Percentiles rank a stretch among this genome's conserved stretches.
phyloP scores from a whole-genome alignment of 2,329 filamentous ascomycete species.

The Penicillium sp. region DNA sequence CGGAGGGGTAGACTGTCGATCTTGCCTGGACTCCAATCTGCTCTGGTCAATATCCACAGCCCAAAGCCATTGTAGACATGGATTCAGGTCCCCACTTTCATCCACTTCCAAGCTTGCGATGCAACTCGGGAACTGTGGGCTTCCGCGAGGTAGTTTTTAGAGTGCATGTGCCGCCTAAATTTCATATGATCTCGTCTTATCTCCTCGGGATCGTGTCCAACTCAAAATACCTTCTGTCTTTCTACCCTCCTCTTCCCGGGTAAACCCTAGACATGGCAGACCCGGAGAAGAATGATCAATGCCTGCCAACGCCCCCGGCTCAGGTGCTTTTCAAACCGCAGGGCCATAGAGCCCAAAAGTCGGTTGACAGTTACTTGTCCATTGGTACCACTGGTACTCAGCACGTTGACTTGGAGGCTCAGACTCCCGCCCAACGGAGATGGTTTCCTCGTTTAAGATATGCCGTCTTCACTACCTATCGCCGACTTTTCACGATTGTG shows the following conservation, averaged over 20 bases:
- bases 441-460: constrained; percentile 12
- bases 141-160: background rate
- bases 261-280: constrained; percentile 11
- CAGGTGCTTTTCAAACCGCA: constrained; percentile 4
- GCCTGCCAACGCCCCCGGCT: constrained; percentile 6
- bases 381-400: constrained; percentile 1
- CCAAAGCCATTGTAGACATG: constrained; percentile 2
- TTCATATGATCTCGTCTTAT: background rate
- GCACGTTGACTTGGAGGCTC: constrained; percentile 11
- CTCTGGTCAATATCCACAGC: constrained; percentile 7
- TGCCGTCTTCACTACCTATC: constrained; percentile 31
- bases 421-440: constrained; percentile 7
- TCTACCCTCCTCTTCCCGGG: background rate
- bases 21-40: constrained; percentile 6
- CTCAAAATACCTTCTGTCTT: background rate
- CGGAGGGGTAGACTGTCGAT: constrained; percentile 4
- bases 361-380: background rate
- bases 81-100: background rate
- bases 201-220: background rate
- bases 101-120: background rate
- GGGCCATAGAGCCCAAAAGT: constrained; percentile 1
- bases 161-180: background rate
- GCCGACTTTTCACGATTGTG: constrained; percentile 40
- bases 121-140: constrained; percentile 6
- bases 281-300: constrained; percentile 9